These are phyloP conservation scores for Pulicaria dysenterica DNA, from an alignment of 129 eudicot species.

Conservation along the genomic window DNA sequence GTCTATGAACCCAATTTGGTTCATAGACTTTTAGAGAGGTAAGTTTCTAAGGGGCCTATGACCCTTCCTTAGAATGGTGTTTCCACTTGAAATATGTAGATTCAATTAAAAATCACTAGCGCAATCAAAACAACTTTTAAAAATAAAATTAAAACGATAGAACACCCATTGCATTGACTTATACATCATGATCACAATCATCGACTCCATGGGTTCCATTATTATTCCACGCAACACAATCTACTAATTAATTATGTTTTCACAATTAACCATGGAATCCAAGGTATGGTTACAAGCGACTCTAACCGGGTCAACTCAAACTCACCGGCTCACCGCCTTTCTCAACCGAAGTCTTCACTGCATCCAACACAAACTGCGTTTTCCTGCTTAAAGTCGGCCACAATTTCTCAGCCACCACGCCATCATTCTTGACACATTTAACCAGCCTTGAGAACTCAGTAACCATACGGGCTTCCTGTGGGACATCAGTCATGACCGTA, in stretches of 20 bases:
- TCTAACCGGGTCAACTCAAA: conserved; percentile 26
- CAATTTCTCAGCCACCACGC: conserved; percentile 47
- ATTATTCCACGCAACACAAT: conserved; percentile 19
- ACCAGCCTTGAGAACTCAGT: conserved; percentile 55
- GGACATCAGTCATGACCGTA: conserved; percentile 46
- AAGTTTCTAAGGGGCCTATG: too few species aligned
- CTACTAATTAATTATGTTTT: conserved; percentile 2
- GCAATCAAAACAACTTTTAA: too few species aligned
- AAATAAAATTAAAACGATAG: too few species aligned
- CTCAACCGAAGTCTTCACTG: conserved; percentile 64
- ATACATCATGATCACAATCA: neutral
- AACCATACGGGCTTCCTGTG: conserved; percentile 70
- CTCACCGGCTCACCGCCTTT: conserved; percentile 54
- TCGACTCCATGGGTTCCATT: neutral
- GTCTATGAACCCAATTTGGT: too few species aligned
- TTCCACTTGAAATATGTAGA: too few species aligned
- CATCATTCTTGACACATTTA: conserved; percentile 42
- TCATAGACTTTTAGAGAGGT: too few species aligned
- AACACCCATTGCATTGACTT: neutral
- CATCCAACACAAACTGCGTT: conserved; percentile 73
- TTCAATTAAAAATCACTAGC: too few species aligned
- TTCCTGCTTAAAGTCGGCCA: conserved; percentile 63
- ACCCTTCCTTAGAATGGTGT: too few species aligned
- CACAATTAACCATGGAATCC: neutral
- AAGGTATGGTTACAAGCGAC: neutral